Base-by-base conservation (phyloP, 2,329 filamentous ascomycete species). In the Nemania serpens region DNA sequence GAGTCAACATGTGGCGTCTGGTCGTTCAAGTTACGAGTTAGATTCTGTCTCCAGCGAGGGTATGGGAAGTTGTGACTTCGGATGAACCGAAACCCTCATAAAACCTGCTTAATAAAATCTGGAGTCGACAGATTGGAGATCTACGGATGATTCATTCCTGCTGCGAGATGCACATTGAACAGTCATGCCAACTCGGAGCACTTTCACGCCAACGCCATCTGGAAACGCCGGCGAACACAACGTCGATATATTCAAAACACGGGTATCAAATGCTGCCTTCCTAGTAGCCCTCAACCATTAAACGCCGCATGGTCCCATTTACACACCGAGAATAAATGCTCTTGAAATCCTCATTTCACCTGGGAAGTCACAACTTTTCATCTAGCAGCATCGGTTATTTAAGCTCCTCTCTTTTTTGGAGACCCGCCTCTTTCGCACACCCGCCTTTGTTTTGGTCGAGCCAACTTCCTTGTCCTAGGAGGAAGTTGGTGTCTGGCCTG, bases 191-290 rank as follows among this genome's bases (percentile, higher is more conserved):
- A 41, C 43, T 5, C 18, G 12, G 12, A 29, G 9, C 13, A 25
- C 25, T 39, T 52, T 37, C 13, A 55, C 11, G 36, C 29, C 13
- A n/a, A 50, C 15, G 37, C 10, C 12, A 12, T 54, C 12, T 7
- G 42, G 17, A 15, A 49, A n/a, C 47, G 33, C 34, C 6, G 42
- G 43, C 22, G 43, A 59, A 45, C 46, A 33, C 5, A 39, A 50
- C 57, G 43, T 56, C 47, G 18, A 43, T 61, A 57, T 62, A 58
- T 66, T 61, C 51, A 46, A 55, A 54, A 65, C 46, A 41, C 51
- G 68, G 68, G 69, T 70, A 70, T 70, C 69, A 69, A 68, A 54
- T 66, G 62, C 61, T 59, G 52, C 37, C 43, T 41, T 36, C 54
- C 43, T 58, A 43, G 42, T 37, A 48, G n/a, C 55, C 49, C 25